Conservation (phyloP, 495 filamentous ascomycete genomes). For the Daldinia childiae region DNA sequence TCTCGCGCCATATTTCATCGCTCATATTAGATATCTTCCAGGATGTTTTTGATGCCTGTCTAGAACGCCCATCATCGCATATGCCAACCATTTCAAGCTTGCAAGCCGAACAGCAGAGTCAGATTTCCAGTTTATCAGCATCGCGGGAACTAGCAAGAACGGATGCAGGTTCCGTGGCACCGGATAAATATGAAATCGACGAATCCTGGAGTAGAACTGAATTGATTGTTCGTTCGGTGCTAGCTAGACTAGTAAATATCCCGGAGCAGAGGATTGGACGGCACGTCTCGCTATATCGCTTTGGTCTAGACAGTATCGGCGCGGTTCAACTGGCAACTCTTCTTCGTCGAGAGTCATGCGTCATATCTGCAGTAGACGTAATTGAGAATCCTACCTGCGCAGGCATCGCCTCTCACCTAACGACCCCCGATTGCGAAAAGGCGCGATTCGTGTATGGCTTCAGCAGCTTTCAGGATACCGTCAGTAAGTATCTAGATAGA, state of each 20-base stretch:
- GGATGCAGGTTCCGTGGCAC: not conserved
- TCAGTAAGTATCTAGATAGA: constrained; percentile 42
- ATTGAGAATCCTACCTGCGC: constrained; percentile 67
- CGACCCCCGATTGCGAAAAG: not conserved
- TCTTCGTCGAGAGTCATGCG: constrained; percentile 66
- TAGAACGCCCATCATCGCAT: constrained; percentile 49
- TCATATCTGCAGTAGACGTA: constrained; percentile 71
- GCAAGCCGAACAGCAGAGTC: constrained; percentile 24
- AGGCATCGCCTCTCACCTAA: constrained; percentile 53
- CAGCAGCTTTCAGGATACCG: constrained; percentile 44
- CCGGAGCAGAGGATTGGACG: constrained; percentile 65
- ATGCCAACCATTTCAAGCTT: constrained; percentile 19
- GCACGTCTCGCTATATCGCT: constrained; percentile 75
- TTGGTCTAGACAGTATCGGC: constrained; percentile 89
- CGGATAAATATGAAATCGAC: not conserved
- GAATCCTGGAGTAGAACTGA: constrained; percentile 63
- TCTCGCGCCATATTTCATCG: constrained; percentile 52
- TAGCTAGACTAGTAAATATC: constrained; percentile 64
- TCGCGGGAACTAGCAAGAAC: not conserved
- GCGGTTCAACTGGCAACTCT: constrained; percentile 78
- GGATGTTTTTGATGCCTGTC: constrained; percentile 49
- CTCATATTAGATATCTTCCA: constrained; percentile 61
- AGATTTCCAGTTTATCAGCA: constrained; percentile 25
- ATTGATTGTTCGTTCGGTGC: constrained; percentile 59
- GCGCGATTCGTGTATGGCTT: constrained; percentile 58